Evolutionary conservation across 2,329 filamentous ascomycete species (phyloP).

Genomic region (Aspergillus oerlinghausenensis): DNA sequence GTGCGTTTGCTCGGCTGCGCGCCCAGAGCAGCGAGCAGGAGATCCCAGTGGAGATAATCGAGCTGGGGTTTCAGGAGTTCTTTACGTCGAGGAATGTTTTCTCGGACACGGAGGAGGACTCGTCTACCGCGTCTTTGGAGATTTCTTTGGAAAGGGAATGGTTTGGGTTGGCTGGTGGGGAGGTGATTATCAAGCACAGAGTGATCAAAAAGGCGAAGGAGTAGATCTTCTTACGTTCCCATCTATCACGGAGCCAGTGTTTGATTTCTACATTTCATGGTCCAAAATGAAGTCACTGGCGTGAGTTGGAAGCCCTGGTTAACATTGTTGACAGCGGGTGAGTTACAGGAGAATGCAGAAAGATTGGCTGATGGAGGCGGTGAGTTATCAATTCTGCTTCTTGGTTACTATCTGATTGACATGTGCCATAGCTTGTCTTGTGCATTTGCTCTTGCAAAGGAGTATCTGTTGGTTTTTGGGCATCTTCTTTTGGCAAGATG

Average conservation of each 20-base stretch:
- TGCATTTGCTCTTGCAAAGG: neutral
- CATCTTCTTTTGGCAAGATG: neutral
- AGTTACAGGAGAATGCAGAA: neutral
- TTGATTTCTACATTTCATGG: neutral
- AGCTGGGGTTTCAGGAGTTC: slow-evolving; percentile 22
- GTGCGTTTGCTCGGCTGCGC: slow-evolving; percentile 1
- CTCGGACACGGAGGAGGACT: neutral
- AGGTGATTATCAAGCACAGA: neutral
- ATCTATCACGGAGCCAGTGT: neutral
- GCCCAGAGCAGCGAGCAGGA: neutral
- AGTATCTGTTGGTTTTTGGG: neutral
- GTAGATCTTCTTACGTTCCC: neutral
- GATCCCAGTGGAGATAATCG: slow-evolving; percentile 7
- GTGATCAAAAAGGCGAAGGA: neutral
- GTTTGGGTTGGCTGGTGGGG: slow-evolving; percentile 9
- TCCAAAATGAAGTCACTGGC: neutral
- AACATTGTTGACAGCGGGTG: neutral
- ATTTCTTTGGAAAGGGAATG: slow-evolving; percentile 13
- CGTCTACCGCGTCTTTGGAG: slow-evolving; percentile 2
- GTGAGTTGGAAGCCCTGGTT: too few species aligned
- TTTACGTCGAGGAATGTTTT: neutral
- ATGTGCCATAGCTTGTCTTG: neutral
- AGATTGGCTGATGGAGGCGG: neutral
- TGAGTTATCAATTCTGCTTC: neutral
- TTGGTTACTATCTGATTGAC: neutral